Percentiles rank a stretch among this genome's conserved stretches.
phyloP scores from a whole-genome alignment of 306 rosid species.

The Cucurbita ficifolia region DNA sequence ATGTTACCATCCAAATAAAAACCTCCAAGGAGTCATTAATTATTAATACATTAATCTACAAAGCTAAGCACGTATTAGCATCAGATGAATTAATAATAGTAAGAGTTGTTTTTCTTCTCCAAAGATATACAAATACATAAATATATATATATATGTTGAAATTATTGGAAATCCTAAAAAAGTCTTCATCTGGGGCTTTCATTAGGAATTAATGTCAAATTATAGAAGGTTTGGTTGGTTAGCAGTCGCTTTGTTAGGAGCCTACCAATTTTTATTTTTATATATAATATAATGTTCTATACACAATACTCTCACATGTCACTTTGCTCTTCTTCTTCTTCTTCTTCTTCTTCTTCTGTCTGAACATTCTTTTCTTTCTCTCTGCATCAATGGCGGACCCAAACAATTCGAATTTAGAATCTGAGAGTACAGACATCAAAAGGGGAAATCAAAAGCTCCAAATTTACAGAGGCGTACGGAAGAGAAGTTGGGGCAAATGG shows the following conservation, averaged over 20 bases:
- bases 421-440: not conserved
- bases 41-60: not conserved
- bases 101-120: not conserved
- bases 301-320: slow-evolving; percentile 1
- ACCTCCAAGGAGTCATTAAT: not conserved
- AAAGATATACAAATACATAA: not conserved
- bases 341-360: not conserved
- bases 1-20: not conserved
- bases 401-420: slow-evolving; percentile 6
- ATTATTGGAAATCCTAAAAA: not conserved
- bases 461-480: slow-evolving; percentile 13
- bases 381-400: slow-evolving; percentile 1
- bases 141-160: not conserved
- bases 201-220: not conserved
- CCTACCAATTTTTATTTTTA: not conserved
- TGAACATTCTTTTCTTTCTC: not conserved
- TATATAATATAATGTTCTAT: not conserved
- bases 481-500: slow-evolving; percentile 19
- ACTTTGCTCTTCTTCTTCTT: not conserved
- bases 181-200: not conserved
- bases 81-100: not conserved
- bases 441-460: not conserved
- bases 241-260: slow-evolving; percentile 6
- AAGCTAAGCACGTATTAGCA: not conserved
- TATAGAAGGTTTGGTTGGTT: slow-evolving; percentile 8